Evolutionary conservation across 331 rosid genomes (phyloP).

Genomic region (Malus hybrid): DNA sequence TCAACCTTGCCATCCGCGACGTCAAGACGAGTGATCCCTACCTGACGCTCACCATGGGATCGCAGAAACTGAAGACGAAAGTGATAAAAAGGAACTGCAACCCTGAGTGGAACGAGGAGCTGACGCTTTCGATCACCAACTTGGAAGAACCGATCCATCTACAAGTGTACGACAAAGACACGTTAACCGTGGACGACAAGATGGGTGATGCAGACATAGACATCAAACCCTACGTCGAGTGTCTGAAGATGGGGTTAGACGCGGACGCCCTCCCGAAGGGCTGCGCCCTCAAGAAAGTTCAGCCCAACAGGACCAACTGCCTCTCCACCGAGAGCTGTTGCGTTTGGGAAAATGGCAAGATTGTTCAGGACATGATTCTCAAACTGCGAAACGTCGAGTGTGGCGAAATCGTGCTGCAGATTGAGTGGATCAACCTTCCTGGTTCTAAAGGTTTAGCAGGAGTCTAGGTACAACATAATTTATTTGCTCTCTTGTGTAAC

Average conservation of each 20-base stretch:
- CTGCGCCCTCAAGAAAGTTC: conserved; percentile 38
- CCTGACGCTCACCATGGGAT: conserved; percentile 43
- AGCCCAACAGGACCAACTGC: conserved; percentile 43
- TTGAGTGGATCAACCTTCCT: conserved; percentile 59
- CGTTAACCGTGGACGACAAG: conserved; percentile 53
- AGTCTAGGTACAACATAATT: background rate
- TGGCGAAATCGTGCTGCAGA: conserved; percentile 56
- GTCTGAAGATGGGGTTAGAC: conserved; percentile 41
- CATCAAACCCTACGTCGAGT: conserved; percentile 58
- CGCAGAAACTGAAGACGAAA: conserved; percentile 53
- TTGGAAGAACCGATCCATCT: conserved; percentile 36
- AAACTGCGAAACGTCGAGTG: conserved; percentile 53
- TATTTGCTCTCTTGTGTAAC: background rate
- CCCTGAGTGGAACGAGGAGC: conserved; percentile 80
- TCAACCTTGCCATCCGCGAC: conserved; percentile 53
- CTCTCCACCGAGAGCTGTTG: conserved; percentile 57
- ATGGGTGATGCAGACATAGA: conserved; percentile 76
- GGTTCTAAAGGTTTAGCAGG: conserved; percentile 35
- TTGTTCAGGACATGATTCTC: conserved; percentile 61
- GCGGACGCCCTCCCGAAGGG: conserved; percentile 46
- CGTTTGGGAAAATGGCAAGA: conserved; percentile 49
- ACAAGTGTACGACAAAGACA: conserved; percentile 65
- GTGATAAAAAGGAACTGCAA: conserved; percentile 45
- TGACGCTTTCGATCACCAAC: conserved; percentile 51
- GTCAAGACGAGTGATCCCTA: conserved; percentile 65